Evolutionary conservation across 306 rosid genomes (phyloP).

Genomic region (Rosa rugosa): DNA sequence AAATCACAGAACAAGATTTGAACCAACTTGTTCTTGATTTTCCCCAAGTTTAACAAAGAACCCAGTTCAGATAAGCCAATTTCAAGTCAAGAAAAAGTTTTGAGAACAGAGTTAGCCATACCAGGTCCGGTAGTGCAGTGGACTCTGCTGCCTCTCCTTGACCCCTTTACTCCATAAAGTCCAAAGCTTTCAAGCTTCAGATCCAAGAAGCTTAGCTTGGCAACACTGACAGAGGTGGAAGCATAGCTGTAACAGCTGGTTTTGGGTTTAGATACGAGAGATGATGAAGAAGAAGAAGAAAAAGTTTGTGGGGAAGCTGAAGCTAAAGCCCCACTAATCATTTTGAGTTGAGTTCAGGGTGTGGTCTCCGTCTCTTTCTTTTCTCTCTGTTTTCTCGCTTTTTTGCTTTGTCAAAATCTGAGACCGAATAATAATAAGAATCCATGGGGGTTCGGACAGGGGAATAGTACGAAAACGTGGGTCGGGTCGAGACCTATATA

Average conservation of each 20-base stretch:
- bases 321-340: conserved; percentile 49
- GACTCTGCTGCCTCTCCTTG: conserved; percentile 25
- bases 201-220: conserved; percentile 10
- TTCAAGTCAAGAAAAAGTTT: neutral
- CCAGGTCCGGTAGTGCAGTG: conserved; percentile 54
- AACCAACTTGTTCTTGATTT: neutral
- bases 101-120: conserved; percentile 21
- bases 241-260: conserved; percentile 16
- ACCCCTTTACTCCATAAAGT: conserved; percentile 28
- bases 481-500: neutral
- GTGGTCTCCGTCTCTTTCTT: conserved; percentile 21
- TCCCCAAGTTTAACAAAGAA: neutral
- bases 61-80: conserved; percentile 7
- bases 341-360: conserved; percentile 24
- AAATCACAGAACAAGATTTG: neutral
- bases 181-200: conserved; percentile 31
- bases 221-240: conserved; percentile 24
- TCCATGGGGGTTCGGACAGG: neutral
- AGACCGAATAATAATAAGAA: neutral
- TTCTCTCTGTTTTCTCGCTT: conserved; percentile 4
- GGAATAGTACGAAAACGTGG: neutral
- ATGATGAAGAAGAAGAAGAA: conserved; percentile 8
- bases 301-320: conserved; percentile 32
- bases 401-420: conserved; percentile 16
- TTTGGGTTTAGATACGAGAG: conserved; percentile 29